These are phyloP conservation scores for Cylindricascospora bacillispora DNA, from an alignment of 1,139 yeast species.

Conservation along the genomic window DNA sequence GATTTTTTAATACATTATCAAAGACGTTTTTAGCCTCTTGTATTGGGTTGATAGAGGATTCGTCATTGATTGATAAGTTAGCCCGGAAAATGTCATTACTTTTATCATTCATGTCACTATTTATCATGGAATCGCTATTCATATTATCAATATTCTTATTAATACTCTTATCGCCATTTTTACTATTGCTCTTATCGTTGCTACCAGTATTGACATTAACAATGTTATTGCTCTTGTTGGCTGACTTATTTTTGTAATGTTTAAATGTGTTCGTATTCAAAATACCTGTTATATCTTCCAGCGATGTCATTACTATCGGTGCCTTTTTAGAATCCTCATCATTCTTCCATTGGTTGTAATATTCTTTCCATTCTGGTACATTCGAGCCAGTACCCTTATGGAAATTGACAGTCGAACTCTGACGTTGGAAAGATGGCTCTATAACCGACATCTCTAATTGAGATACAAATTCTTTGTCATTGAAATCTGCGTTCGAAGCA, in stretches of 20 bases:
- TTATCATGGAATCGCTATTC: slow-evolving; percentile 1
- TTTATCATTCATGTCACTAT: slow-evolving; percentile 2
- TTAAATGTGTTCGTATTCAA: slow-evolving; percentile 19
- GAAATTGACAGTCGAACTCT: not conserved
- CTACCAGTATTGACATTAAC: too few species aligned
- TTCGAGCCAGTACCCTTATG: not conserved
- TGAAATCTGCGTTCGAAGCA: slow-evolving; percentile 1
- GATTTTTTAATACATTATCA: slow-evolving; percentile 16
- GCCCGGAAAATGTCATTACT: not conserved
- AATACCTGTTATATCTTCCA: slow-evolving; percentile 19
- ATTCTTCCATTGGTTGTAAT: not conserved
- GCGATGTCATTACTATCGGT: slow-evolving; percentile 16
- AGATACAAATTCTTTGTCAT: slow-evolving; percentile 2
- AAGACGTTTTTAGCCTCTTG: slow-evolving; percentile 17
- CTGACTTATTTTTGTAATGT: slow-evolving; percentile 6
- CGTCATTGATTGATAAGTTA: slow-evolving; percentile 4
- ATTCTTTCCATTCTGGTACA: not conserved
- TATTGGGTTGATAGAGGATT: slow-evolving; percentile 18
- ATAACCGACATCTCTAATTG: not conserved
- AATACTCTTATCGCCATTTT: slow-evolving; percentile 2
- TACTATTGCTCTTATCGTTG: too few species aligned
- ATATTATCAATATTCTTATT: not conserved
- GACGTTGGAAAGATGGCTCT: not conserved
- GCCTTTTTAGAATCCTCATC: slow-evolving; percentile 9
- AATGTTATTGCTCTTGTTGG: not conserved